Base-by-base conservation (phyloP, 495 filamentous ascomycete genomes). In the Penicillium chermesinum region DNA sequence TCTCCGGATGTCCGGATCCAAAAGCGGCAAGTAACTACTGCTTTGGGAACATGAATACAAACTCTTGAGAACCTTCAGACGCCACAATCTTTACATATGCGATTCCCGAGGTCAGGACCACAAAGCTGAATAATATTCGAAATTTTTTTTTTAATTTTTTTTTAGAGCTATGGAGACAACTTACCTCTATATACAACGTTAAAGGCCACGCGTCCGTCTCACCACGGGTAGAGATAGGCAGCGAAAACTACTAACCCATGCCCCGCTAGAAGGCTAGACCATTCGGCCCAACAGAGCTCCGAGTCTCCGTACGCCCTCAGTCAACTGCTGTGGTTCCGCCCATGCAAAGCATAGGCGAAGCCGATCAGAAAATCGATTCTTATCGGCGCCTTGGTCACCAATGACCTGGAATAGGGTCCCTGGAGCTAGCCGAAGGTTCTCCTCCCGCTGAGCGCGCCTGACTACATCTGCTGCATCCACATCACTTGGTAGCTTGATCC, bases 261-360 rank as follows among this genome's bases (percentile, higher is more conserved):
- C 39, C 42, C 32, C 16, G 33, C 21, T 25, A 32, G n/a, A 21
- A 50, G 32, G 35, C 48, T 38, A 41, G 30, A 37, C 13, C 43
- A 46, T 34, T 15, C 46, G 52, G 1, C 52, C 20, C 35, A 71
- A 54, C 18, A 70, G 63, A 21, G 57, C 52, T 17, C 48, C 84
- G 33, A 93, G 61, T 50, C 85, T 75, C 62, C 62, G 58, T 8
- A 93, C 74, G 0, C 86, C 88, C 58, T 90, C 85, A 1, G 57
- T 71, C n/a, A 94, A 51, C 41, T 75, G 66, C n/a, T 73, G 73
- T 59, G 81, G 81, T 15, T 83, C 77, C 67, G 84, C 87, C 83
- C 84, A 91, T 8, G 86, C 75, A 63, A 88, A 89, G 50, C 84
- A 88, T 7, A 94, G 54, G 37, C 88, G 74, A 13, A 93, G 46